Evolutionary conservation across 2,329 filamentous ascomycete species (phyloP).

Genomic region (Alternaria sp.): DNA sequence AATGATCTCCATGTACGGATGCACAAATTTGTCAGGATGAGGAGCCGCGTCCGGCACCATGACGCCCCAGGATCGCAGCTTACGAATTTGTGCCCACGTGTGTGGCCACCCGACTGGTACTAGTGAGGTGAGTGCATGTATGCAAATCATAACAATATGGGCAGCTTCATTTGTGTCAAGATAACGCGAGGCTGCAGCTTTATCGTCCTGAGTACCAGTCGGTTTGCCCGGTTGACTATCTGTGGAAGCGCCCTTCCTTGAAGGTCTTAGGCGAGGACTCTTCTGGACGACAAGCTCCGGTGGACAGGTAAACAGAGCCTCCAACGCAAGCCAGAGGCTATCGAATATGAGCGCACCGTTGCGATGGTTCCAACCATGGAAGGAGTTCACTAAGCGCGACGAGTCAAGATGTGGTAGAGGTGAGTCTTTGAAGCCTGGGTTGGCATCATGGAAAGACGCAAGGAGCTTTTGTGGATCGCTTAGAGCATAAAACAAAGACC

Average conservation of each 20-base stretch:
- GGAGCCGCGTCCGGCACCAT: slow-evolving; percentile 33
- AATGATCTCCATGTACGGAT: slow-evolving; percentile 46
- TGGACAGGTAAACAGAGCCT: slow-evolving; percentile 47
- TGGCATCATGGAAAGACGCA: slow-evolving; percentile 44
- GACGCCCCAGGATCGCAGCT: slow-evolving; percentile 49
- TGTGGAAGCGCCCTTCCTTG: slow-evolving; percentile 20
- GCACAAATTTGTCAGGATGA: slow-evolving; percentile 31
- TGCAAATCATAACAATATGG: slow-evolving; percentile 52
- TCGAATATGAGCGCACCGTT: slow-evolving; percentile 50
- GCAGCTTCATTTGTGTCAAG: slow-evolving; percentile 48
- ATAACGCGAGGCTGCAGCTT: slow-evolving; percentile 25
- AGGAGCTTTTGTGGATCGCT: slow-evolving; percentile 45
- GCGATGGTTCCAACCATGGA: slow-evolving; percentile 43
- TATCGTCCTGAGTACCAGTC: neutral
- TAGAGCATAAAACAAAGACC: slow-evolving; percentile 46
- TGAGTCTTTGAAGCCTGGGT: slow-evolving; percentile 34
- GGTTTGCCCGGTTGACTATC: neutral
- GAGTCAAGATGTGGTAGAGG: slow-evolving; percentile 49
- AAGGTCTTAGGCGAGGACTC: slow-evolving; percentile 29
- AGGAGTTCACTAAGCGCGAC: slow-evolving; percentile 37
- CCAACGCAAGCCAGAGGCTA: slow-evolving; percentile 43
- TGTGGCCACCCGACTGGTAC: slow-evolving; percentile 43
- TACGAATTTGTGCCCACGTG: slow-evolving; percentile 50
- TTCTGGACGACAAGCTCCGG: slow-evolving; percentile 42
- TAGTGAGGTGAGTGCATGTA: slow-evolving; percentile 51